Evolutionary conservation across 345 rosid genomes (phyloP).

Genomic region (Erysimum cheiranthoides): DNA sequence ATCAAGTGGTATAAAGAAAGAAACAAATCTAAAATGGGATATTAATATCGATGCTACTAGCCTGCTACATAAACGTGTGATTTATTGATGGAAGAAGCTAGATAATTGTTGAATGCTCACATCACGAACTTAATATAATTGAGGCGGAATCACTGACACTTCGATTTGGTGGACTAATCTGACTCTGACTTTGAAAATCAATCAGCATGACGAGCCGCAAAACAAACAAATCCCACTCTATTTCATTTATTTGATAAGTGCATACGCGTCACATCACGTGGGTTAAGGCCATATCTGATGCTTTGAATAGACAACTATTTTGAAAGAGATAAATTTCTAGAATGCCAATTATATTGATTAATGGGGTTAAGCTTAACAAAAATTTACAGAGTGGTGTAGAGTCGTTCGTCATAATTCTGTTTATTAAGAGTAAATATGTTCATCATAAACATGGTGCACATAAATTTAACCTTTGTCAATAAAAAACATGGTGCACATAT

Average conservation of each 20-base stretch:
- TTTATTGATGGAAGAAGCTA: slow-evolving; percentile 22
- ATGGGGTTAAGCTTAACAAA: no score
- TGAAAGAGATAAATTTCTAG: no score
- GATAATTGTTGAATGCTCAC: slow-evolving; percentile 6
- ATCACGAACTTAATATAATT: slow-evolving; percentile 4
- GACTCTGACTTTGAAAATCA: slow-evolving; percentile 21
- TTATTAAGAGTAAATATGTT: background rate
- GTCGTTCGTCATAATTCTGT: background rate
- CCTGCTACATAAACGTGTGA: background rate
- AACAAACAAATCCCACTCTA: slow-evolving; percentile 20
- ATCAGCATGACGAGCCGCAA: slow-evolving; percentile 22
- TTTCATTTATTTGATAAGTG: background rate
- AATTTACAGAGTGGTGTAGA: no score
- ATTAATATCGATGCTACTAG: background rate
- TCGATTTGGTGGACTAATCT: slow-evolving; percentile 27
- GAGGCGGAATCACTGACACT: slow-evolving; percentile 25
- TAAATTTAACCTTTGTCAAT: no score
- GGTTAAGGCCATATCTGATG: slow-evolving; percentile 20
- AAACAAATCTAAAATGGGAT: background rate
- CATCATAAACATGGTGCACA: background rate
- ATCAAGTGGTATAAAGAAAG: background rate
- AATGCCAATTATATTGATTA: no score
- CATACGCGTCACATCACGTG: slow-evolving; percentile 31
- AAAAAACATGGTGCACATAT: no score
- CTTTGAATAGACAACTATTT: slow-evolving; percentile 13